Evolutionary conservation across 176 grass and related monocot species (phyloP).

Genomic region (Carex kokanica): DNA sequence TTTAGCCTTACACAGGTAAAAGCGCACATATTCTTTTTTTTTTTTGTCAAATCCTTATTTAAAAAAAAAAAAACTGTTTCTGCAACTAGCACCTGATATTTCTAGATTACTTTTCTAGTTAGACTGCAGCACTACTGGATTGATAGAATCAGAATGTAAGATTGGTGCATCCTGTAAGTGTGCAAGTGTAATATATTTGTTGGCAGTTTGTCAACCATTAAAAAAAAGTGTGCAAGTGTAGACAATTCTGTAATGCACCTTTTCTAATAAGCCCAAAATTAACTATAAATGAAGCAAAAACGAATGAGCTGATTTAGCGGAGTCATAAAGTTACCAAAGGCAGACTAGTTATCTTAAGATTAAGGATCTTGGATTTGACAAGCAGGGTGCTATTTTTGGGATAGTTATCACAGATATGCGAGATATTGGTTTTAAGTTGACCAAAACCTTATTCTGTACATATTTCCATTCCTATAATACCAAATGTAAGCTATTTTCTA

Average conservation of each 20-base stretch:
- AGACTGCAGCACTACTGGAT: neutral
- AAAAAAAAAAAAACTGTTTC: neutral
- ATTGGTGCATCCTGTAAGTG: neutral
- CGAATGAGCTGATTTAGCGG: neutral
- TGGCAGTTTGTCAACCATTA: too few species aligned
- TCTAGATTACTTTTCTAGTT: neutral
- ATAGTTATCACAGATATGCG: neutral
- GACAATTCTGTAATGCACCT: neutral
- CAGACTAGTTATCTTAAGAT: neutral
- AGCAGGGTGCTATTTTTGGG: neutral
- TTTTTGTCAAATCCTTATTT: neutral
- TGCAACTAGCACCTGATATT: neutral
- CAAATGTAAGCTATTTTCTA: neutral
- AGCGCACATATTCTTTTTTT: slow-evolving; percentile 4
- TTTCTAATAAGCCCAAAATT: neutral
- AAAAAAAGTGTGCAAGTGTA: neutral
- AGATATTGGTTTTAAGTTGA: neutral
- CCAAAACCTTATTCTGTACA: neutral
- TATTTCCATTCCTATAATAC: neutral
- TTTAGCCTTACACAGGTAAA: slow-evolving; percentile 76
- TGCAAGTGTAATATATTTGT: neutral
- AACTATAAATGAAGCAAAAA: neutral
- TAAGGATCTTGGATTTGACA: neutral
- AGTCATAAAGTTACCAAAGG: neutral
- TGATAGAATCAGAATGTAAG: neutral